Conservation (phyloP, 2,329 filamentous ascomycete species). For the Phaeoacremonium minimum region DNA sequence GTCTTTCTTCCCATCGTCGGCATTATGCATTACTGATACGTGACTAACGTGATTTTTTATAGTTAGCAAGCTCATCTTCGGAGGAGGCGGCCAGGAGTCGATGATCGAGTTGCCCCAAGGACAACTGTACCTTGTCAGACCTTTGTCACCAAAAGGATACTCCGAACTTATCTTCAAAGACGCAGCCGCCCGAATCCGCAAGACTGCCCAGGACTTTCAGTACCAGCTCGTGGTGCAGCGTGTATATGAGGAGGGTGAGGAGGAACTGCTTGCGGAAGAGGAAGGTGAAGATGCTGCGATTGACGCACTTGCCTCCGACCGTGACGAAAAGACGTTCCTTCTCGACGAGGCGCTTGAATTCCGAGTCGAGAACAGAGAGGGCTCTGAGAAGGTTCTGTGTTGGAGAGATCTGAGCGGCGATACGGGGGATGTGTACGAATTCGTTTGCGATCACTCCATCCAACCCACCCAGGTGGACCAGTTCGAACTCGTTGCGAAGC, state of each 20-base stretch:
- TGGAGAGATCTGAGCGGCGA: slow-evolving; percentile 96
- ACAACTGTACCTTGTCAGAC: slow-evolving; percentile 94
- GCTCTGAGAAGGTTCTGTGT: slow-evolving; percentile 80
- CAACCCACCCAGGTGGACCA: slow-evolving; percentile 67
- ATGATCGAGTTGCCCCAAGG: slow-evolving; percentile 93
- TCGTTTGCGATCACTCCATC: slow-evolving; percentile 80
- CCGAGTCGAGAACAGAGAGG: slow-evolving; percentile 74
- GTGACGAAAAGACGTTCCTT: slow-evolving; percentile 95
- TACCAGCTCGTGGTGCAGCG: slow-evolving; percentile 96
- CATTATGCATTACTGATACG: slow-evolving; percentile 4
- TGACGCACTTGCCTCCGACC: slow-evolving; percentile 71
- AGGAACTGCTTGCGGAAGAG: slow-evolving; percentile 84
- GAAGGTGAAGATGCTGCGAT: slow-evolving; percentile 76
- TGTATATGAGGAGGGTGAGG: slow-evolving; percentile 96
- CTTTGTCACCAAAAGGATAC: slow-evolving; percentile 92
- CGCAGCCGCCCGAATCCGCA: slow-evolving; percentile 84
- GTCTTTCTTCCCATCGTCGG: not conserved
- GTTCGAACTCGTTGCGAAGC: slow-evolving; percentile 77
- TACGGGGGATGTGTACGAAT: slow-evolving; percentile 93
- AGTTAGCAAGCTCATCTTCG: slow-evolving; percentile 94
- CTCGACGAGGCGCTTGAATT: slow-evolving; percentile 91
- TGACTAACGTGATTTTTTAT: slow-evolving; percentile 9
- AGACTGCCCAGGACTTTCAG: slow-evolving; percentile 91
- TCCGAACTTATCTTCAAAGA: slow-evolving; percentile 99
- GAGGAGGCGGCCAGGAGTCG: slow-evolving; percentile 79